Evolutionary conservation across 768 basidiomycete species (phyloP).

Genomic region (Podaxis pistillaris): DNA sequence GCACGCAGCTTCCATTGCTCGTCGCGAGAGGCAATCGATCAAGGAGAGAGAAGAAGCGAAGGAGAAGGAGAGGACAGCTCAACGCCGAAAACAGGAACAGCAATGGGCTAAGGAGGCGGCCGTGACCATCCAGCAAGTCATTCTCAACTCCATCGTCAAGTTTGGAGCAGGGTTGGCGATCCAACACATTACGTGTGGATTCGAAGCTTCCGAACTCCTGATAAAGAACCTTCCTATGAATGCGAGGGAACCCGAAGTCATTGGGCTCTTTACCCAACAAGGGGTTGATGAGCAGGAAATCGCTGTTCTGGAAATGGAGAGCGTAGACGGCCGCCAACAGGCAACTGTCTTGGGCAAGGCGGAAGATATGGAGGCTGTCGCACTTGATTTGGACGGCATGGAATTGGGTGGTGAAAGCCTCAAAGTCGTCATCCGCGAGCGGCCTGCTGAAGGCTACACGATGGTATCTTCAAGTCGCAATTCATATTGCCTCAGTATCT

Average conservation of each 20-base stretch:
- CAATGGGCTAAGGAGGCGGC: slow-evolving; percentile 10
- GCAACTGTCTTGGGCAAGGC: slow-evolving; percentile 42
- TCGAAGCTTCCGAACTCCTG: slow-evolving; percentile 16
- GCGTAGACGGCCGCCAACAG: slow-evolving; percentile 30
- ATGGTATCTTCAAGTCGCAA: slow-evolving; percentile 38
- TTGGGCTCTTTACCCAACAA: slow-evolving; percentile 15
- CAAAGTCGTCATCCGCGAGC: slow-evolving; percentile 40
- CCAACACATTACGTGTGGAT: slow-evolving; percentile 16
- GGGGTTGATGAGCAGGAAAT: slow-evolving; percentile 10
- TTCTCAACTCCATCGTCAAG: slow-evolving; percentile 19
- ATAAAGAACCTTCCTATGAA: slow-evolving; percentile 17
- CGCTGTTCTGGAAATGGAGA: slow-evolving; percentile 18
- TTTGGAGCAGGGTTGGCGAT: slow-evolving; percentile 22
- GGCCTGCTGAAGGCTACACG: slow-evolving; percentile 31
- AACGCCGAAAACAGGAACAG: slow-evolving; percentile 4
- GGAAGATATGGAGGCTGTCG: slow-evolving; percentile 38
- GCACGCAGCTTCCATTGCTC: no score
- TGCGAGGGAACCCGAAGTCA: slow-evolving; percentile 14
- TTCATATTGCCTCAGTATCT: slow-evolving; percentile 42
- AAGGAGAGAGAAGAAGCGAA: not conserved
- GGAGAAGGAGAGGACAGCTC: not conserved
- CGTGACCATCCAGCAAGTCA: slow-evolving; percentile 10
- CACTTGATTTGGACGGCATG: slow-evolving; percentile 43
- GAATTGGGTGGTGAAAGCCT: slow-evolving; percentile 44
- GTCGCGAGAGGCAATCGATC: no score